Percentiles rank a stretch among this genome's conserved stretches.
These are phyloP conservation scores for Holtermannia corniformis DNA, from an alignment of 768 basidiomycete genomes.

Conservation along the genomic window DNA sequence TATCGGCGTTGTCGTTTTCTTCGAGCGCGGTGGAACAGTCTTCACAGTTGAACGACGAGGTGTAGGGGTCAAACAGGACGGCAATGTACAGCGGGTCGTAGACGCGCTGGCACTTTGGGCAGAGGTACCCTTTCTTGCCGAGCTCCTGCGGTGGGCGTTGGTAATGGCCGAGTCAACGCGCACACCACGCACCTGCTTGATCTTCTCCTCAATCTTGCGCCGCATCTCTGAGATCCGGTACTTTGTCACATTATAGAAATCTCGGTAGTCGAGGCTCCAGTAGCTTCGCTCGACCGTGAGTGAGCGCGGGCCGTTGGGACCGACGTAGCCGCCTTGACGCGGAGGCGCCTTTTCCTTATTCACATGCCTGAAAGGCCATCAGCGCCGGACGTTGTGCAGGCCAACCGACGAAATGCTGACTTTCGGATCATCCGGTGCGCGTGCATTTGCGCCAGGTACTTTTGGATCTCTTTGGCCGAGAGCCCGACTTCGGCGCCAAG, in stretches of 20 bases:
- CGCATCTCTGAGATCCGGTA: constrained; percentile 94
- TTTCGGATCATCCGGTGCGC: constrained; percentile 33
- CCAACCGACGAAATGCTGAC: no score
- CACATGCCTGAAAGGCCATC: constrained; percentile 22
- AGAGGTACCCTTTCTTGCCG: constrained; percentile 95
- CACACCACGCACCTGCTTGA: constrained; percentile 64
- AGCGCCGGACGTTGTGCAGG: neutral
- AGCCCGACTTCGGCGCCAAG: constrained; percentile 15
- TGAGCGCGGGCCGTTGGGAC: neutral
- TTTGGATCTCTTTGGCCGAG: constrained; percentile 29
- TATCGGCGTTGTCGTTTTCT: constrained; percentile 80
- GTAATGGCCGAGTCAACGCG: neutral
- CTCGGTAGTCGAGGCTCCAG: constrained; percentile 92
- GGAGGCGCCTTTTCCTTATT: constrained; percentile 30
- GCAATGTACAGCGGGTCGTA: constrained; percentile 81
- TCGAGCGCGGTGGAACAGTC: constrained; percentile 72
- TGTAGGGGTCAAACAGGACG: constrained; percentile 63
- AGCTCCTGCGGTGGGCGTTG: constrained; percentile 56
- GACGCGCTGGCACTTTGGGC: constrained; percentile 71
- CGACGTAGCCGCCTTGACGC: no score
- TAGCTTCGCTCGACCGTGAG: constrained; percentile 69
- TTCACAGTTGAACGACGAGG: constrained; percentile 69
- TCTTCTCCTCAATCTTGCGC: constrained; percentile 72
- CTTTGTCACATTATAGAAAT: constrained; percentile 94
- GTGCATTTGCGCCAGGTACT: constrained; percentile 34